Evolutionary conservation across 148 eudicot genomes (phyloP), one percentile per base, ranked within the genome.

Genomic region (Vaccinium darrowii): DNA sequence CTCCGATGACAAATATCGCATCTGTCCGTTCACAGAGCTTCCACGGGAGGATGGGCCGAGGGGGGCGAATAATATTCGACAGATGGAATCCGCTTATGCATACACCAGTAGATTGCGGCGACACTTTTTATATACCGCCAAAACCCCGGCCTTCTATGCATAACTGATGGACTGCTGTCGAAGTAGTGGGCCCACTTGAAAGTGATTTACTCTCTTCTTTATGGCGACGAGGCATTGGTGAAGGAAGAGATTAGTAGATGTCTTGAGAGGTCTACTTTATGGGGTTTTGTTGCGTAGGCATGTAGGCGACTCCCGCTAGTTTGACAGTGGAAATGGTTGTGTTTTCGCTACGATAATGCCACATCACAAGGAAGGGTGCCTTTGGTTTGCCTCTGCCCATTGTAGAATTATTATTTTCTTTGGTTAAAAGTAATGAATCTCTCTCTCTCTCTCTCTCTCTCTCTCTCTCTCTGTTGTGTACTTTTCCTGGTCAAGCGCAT

Each of bases 11-110:
- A 21, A 86, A 89, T 23, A 81, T 73, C 72, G 85, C 85, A 67
- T 84, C 94, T 3, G 75, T 82, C 74, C 90, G 90, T 36, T 53
- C 94, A 36, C 86, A 15, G 15, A 86, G 84, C 76, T 84, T 92
- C 18, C 96, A 90, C 25, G 99, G 99, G 84, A 91, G 99, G 87
- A 95, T 97, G 9, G 99, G 99, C 30, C 88, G 99, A 79, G 99
- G 99, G 57, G 99, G 99, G 15, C 88, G 99, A 74, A 93, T 97
- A 9, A 89, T 97, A 83, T 97, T 97, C 60, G 99, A 97, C 83
- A 87, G 99, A 88, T 95, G 99, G 93, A 96, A 94, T 84, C 98
- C 99, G 11, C 92, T 96, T 52, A 89, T 90, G 90, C 92, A 91
- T 83, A 85, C 93, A 12, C 96, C 96, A 60, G 83, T 93, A 3